Conservation (phyloP, 2,329 filamentous ascomycete species). For the Epichloe sp. region DNA sequence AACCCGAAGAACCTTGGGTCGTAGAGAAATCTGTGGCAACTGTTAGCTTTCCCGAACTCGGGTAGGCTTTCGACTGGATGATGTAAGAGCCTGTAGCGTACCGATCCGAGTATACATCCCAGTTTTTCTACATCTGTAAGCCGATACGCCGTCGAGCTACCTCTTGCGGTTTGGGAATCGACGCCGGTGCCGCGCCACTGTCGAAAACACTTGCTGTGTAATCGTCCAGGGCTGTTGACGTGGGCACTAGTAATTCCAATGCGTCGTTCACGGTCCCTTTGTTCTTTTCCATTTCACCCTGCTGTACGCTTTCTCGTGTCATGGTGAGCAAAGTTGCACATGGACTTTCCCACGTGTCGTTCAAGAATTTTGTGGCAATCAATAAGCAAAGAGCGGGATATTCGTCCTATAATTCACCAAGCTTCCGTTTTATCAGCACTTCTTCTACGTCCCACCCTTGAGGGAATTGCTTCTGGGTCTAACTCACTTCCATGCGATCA, state of each 20-base stretch:
- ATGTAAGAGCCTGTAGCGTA: background rate
- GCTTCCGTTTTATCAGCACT: constrained; percentile 5
- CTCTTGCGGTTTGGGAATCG: background rate
- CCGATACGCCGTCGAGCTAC: background rate
- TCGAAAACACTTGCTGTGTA: background rate
- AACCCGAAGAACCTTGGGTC: background rate
- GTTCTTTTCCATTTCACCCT: background rate
- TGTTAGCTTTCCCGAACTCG: too few species aligned
- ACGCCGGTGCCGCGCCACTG: background rate
- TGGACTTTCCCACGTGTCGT: constrained; percentile 14
- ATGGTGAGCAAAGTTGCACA: constrained; percentile 13
- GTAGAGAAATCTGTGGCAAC: background rate
- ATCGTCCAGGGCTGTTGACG: background rate
- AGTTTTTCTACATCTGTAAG: background rate
- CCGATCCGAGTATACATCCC: background rate
- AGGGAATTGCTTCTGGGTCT: too few species aligned
- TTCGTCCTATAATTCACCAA: constrained; percentile 9
- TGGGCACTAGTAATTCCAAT: background rate
- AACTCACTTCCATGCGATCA: constrained; percentile 10
- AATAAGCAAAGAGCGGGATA: constrained; percentile 4
- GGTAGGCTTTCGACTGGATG: too few species aligned
- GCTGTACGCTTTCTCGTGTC: constrained; percentile 3
- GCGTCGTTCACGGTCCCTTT: background rate
- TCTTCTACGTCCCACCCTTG: background rate
- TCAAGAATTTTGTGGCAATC: constrained; percentile 8